Evolutionary conservation across 257 asterid species (phyloP).

Genomic region (Cordia subcordata): DNA sequence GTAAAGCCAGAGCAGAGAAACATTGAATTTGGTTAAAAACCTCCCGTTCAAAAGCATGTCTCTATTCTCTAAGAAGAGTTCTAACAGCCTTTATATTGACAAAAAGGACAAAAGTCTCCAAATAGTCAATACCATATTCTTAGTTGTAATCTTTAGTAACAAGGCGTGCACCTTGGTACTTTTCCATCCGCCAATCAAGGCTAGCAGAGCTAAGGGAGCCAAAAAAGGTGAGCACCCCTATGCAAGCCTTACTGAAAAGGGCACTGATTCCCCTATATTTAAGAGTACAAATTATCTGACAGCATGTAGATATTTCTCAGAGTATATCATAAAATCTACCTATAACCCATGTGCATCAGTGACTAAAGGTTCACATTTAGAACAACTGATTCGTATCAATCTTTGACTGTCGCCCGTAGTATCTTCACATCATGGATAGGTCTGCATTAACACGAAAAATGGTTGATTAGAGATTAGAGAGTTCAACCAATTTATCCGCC

Average conservation of each 20-base stretch:
- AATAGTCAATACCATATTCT: background rate
- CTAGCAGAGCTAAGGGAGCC: too few species aligned
- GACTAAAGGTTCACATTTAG: background rate
- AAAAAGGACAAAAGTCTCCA: too few species aligned
- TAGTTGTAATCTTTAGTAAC: too few species aligned
- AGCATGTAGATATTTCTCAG: background rate
- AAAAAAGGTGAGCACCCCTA: too few species aligned
- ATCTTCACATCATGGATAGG: slow-evolving; percentile 89
- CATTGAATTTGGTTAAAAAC: background rate
- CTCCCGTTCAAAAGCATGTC: background rate
- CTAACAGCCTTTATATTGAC: too few species aligned
- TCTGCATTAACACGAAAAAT: slow-evolving; percentile 37
- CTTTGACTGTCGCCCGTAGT: slow-evolving; percentile 57
- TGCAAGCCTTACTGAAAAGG: too few species aligned
- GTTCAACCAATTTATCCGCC: too few species aligned
- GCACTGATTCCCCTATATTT: background rate
- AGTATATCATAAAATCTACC: background rate
- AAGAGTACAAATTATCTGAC: background rate
- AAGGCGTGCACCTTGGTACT: too few species aligned
- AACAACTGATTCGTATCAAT: slow-evolving; percentile 22
- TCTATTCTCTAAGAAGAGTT: too few species aligned
- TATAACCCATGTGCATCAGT: background rate
- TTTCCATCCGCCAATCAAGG: too few species aligned
- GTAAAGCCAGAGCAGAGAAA: too few species aligned
- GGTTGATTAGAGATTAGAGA: background rate